Evolutionary conservation across 805 yeast genomes (phyloP), one percentile per base, ranked within the genome.

Genomic region (Ogataea siamensis): DNA sequence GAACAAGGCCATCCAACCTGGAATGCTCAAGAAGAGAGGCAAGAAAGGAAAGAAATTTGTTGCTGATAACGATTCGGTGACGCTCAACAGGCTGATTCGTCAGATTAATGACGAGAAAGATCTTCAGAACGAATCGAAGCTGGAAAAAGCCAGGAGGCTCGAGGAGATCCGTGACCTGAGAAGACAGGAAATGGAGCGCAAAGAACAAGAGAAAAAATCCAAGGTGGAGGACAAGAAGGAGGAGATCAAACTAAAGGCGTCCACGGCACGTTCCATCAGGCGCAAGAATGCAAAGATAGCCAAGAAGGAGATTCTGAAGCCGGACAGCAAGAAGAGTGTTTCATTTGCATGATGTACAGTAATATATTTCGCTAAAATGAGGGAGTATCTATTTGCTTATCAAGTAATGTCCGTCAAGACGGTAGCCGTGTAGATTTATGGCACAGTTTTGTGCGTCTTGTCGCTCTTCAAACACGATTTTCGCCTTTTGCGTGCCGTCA

Each of bases 161-260:
- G 97, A 91, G 62, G 95, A 86, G 51, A 76, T 91, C 42, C 74
- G 99, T 55, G 96, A 87, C 29, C 68, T 87, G 48, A 87, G 84
- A 67, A 78, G 87, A 54, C 73, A 81, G 63, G 98, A 93, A 60
- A 76, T 91, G 47, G 97, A 91, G 58, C 70, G 83, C 58, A 83
- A 82, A 57, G 96, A 91, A 52, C 73, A 74, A 37, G 78, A 67
- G 22, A 87, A 87, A 65, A 65, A 71, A 43, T 73, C 70, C 39
- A 81, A 81, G 57, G 62, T 88, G 28, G 94, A 87, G 46, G 76
- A 70, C 40, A 89, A 84, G 60, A 88, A 87, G 64, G 67, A 66
- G 20, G 95, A 88, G 58, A 68, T 91, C 38, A 85, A 76, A 59
- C 75, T 70, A 49, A 85, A 80, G 58, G 82, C 91, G 2, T 73